Base-by-base conservation (phyloP, 495 filamentous ascomycete genomes). In the Penicillium turbatum region DNA sequence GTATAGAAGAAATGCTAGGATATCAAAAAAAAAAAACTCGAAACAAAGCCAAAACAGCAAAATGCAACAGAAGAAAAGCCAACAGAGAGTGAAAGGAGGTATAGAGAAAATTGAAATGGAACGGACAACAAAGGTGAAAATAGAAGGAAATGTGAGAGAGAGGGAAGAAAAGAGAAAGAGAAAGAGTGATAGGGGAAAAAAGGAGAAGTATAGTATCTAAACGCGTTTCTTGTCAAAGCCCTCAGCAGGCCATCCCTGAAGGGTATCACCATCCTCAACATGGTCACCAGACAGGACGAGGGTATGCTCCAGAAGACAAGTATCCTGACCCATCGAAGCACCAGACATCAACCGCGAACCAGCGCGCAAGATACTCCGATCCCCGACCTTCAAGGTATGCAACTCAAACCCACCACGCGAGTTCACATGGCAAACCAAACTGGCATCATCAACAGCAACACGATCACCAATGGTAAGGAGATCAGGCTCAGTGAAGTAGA, bases 171-270 rank as follows among this genome's bases (percentile, higher is more conserved):
- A 36, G 13, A 36, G 12, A 30, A 21, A 36, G 12, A 30, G 5
- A 29, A 27, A 5, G 9, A 24, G 21, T 24, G 21, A 24, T 2
- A 24, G 21, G 21, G 4, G 2, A 47, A 16, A 38, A 13, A 10
- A 17, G 13, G 13, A 1, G 13, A 15, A 30, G n/a, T n/a, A n/a
- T n/a, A 39, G 11, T 2, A 19, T 34, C n/a, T 51, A 59, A 34
- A 32, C 56, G 4, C 56, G 51, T 38, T 46, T 54, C 9, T 59
- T 52, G 36, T 56, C 48, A 55, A 72, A 70, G 39, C 57, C 63
- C 32, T 74, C 73, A 2, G 70, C 75, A n/a, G 75, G 76, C 75
- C 75, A 79, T 4, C 75, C 75, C 55, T 79, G 76, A 42, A 71
- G 62, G 7, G 72, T 72, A 36, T 16, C 39, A 1, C 62, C 67